A percentile compares a stretch with the other conserved stretches of the same genome.
These are phyloP conservation scores for Cryptococcus sp. DNA, from an alignment of 1,284 basidiomycete species.

Conservation along the genomic window DNA sequence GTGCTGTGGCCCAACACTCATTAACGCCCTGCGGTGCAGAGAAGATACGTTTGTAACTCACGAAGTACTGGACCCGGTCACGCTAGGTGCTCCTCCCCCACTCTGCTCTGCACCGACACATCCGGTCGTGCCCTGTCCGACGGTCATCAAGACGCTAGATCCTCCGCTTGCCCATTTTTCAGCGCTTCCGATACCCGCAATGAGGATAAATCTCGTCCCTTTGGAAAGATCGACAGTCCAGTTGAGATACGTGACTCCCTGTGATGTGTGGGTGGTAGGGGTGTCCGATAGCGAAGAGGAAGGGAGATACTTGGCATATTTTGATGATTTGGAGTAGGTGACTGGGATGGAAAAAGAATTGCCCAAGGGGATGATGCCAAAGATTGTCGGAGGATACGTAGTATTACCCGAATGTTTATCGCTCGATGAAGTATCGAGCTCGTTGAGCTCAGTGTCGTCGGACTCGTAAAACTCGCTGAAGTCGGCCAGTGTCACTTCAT, in stretches of 20 bases:
- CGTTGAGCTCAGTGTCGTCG: neutral
- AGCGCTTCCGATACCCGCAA: slow-evolving; percentile 47
- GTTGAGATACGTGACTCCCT: slow-evolving; percentile 46
- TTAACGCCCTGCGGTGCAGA: neutral
- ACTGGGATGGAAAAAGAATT: slow-evolving; percentile 51
- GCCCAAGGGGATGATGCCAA: slow-evolving; percentile 51
- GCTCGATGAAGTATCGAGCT: slow-evolving; percentile 15
- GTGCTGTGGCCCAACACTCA: neutral
- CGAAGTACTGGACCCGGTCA: slow-evolving; percentile 31
- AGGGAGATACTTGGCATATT: slow-evolving; percentile 36
- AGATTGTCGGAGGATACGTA: slow-evolving; percentile 47
- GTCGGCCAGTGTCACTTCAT: neutral
- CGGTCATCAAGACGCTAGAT: slow-evolving; percentile 45
- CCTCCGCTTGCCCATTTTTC: slow-evolving; percentile 51
- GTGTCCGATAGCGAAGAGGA: slow-evolving; percentile 31
- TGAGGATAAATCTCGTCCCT: slow-evolving; percentile 51
- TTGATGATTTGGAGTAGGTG: slow-evolving; percentile 33
- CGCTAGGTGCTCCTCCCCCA: slow-evolving; percentile 27
- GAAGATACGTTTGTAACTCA: neutral
- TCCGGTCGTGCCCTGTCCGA: slow-evolving; percentile 42
- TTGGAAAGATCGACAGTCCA: slow-evolving; percentile 49
- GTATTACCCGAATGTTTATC: slow-evolving; percentile 43
- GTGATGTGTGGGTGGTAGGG: slow-evolving; percentile 42
- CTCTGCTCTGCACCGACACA: slow-evolving; percentile 29
- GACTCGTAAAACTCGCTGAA: neutral